Evolutionary conservation across 2,329 filamentous ascomycete genomes (phyloP), one percentile per base, ranked within the genome.

Genomic region (Calonectria montana): DNA sequence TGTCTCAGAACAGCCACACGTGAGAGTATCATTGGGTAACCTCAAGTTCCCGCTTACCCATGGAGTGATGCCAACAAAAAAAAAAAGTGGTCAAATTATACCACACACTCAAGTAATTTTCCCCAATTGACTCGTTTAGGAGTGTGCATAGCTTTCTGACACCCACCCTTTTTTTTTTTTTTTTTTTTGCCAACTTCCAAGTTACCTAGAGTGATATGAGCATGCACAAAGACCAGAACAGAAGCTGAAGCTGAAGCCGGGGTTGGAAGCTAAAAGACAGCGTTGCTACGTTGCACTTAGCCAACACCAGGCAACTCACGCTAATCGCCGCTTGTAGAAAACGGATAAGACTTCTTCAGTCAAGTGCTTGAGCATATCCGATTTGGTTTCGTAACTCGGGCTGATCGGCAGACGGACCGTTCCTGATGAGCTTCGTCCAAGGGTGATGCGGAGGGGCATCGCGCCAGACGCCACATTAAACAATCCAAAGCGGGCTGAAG

Each of bases 391-490:
- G 69, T 70, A 53, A 70, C 65, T 69, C 65, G 69, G 71, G 67
- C 43, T 70, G 75, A 77, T 79, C 77, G 70, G 75, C 76, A 67
- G 72, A 74, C 77, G 75, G 76, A 70, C 77, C 75, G 77, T 68
- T 79, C 77, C 77, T 77, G 72, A 76, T 67, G 57, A 74, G 43
- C 43, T 63, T 65, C 65, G 76, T 67, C 69, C 59, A 37, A 72
- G 71, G 70, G 61, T 76, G 64, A 57, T 37, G 69, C 25, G 21
- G 35, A 41, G 43, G 50, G 41, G 10, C 23, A 57, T 35, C 50
- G 27, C 35, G 23, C 23, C 48, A 16, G 61, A 64, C 64, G 55
- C 68, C 66, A 67, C 70, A 64, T 27, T 39, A 39, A 59, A 59
- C 53, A 21, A 59, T 61, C 16, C 31, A 69, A 67, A 67, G 67